phyloP scores from a whole-genome alignment of 169 alveolate genomes.

The Ichthyophthirius multifiliis region DNA sequence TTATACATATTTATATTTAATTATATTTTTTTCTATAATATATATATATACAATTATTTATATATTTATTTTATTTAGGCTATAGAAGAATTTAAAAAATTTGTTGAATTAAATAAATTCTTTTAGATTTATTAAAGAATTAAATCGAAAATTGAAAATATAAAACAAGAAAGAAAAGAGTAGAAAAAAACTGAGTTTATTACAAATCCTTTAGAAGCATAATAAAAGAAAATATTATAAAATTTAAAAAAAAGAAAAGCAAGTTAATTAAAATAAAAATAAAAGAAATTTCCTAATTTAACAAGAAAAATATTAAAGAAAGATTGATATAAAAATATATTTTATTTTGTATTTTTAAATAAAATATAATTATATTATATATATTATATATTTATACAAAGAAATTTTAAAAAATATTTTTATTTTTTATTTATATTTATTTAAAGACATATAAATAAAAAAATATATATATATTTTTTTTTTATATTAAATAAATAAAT shows the following conservation, averaged over 20 bases:
- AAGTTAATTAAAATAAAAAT: background rate
- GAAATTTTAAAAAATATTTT: no score
- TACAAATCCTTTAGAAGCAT: background rate
- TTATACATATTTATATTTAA: no score
- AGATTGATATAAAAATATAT: no score
- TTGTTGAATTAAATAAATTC: background rate
- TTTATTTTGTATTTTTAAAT: no score
- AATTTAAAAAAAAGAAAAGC: conserved; percentile 1
- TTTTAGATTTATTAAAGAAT: background rate
- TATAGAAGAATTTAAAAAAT: background rate
- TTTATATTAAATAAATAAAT: no score
- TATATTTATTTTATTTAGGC: background rate
- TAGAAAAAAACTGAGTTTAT: background rate
- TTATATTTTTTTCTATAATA: no score
- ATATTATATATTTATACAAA: no score
- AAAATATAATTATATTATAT: no score
- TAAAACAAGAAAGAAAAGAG: background rate
- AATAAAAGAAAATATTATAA: background rate
- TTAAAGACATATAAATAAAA: no score
- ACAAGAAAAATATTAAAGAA: background rate
- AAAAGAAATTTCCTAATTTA: background rate
- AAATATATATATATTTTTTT: no score
- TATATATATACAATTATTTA: no score
- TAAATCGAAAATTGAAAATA: background rate
- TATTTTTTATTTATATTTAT: no score